Evolutionary conservation across 805 yeast genomes (phyloP), one percentile per base, ranked within the genome.

Genomic region (Hemisphaericaspora nanyangensis): DNA sequence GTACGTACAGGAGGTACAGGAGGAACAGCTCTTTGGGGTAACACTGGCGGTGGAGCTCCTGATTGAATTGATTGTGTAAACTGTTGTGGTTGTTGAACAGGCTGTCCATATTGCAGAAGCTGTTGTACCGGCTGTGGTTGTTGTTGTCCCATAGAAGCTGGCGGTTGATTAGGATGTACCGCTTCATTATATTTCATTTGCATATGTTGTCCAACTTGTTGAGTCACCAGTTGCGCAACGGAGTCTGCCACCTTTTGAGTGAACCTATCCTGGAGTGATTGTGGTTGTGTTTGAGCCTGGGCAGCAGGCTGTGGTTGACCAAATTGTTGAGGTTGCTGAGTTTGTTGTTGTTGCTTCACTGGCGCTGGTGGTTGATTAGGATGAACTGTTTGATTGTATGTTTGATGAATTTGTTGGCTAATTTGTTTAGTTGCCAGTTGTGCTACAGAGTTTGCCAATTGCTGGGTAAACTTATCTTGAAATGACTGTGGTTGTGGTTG

Each of bases 161-260:
- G 49, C 25, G 46, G 48, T 17, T 41, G 35, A 28, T 41, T 53
- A 49, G 33, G 46, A 58, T 56, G 43, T 55, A 39, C 47, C 52
- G 30, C 43, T 61, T 30, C n/a, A 17, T 18, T 18, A n/a, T 17
- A 30, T 30, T 30, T 18, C 17, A 17, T 20, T 15, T 18, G 17
- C 4, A 30, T 5, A 12, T 35, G 65, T 43, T 38, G 28, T 18
- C 29, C 37, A 17, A 28, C 37, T 34, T 34, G 37, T 15, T 26
- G 28, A 10, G 54, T 39, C 12, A 20, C 36, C 10, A 31, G 41
- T 16, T 39, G 39, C 10, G 24, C 38, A 7, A 32, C 44, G 2
- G 17, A 30, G 17, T 30, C 18, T 18, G 33, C 33, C 24, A 30
- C 10, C 2, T 18, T 31, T 36, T 18, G 26, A 38, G 17, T 6